phyloP scores from a whole-genome alignment of 768 basidiomycete species.

The Rhizopogon rudus region DNA sequence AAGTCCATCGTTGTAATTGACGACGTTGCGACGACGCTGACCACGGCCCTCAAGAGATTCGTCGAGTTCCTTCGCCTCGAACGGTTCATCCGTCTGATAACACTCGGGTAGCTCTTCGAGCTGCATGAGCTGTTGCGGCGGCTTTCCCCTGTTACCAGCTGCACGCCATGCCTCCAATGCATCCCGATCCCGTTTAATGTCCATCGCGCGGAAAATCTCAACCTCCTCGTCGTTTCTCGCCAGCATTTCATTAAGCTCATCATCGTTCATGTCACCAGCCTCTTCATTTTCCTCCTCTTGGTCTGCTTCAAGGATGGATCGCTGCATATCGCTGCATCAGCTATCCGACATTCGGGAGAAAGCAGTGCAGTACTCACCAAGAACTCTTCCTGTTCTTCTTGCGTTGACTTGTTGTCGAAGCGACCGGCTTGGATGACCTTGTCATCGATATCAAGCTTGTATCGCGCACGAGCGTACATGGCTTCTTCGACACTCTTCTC shows the following conservation, averaged over 20 bases:
- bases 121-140: constrained; percentile 72
- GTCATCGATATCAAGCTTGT: constrained; percentile 97
- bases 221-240: constrained; percentile 80
- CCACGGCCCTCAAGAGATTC: constrained; percentile 71
- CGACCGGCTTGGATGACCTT: constrained; percentile 99
- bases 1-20: constrained; percentile 91
- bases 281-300: constrained; percentile 89
- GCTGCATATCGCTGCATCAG: constrained; percentile 39
- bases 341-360: background rate
- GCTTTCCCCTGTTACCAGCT: constrained; percentile 70
- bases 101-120: constrained; percentile 90
- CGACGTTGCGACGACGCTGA: constrained; percentile 74
- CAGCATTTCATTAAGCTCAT: constrained; percentile 91
- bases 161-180: constrained; percentile 62
- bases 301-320: constrained; percentile 85
- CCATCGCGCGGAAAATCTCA: constrained; percentile 76
- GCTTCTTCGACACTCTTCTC: constrained; percentile 99
- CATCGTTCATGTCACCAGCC: constrained; percentile 88
- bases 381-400: constrained; percentile 96
- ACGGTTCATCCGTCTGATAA: constrained; percentile 82
- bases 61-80: constrained; percentile 57
- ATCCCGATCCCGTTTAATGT: constrained; percentile 71
- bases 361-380: constrained; percentile 49
- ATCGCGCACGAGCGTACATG: constrained; percentile 91
- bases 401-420: constrained; percentile 97